Evolutionary conservation across 306 rosid species (phyloP), one percentile per base, ranked within the genome.

Genomic region (Vigna nakashimae): DNA sequence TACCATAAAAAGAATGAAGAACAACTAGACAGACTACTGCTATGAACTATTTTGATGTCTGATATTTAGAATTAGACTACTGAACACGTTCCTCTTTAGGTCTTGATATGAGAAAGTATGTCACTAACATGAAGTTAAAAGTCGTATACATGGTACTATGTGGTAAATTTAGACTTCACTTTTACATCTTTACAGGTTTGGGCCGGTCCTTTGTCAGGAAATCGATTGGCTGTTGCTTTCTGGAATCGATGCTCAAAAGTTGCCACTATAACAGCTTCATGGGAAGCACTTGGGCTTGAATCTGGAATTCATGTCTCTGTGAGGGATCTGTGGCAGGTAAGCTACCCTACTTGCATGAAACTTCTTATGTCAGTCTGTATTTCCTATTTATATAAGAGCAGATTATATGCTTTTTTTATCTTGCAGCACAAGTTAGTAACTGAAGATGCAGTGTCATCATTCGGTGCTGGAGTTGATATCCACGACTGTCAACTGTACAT

Each of bases 301-400:
- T 88, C 96, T 28, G 60, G 88, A 65, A 34, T 84, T 65, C 76
- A 22, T 40, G 93, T 92, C 80, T 84, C 97, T 15, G 75, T 95
- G 24, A 91, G 94, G 82, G 96, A 95, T 80, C 76, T 95, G 87
- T 95, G 99, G 99, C 89, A 87, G 98, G 98, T 95, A 9, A 20
- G 80, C 81, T 74, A 46, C 17, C 69, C 78, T 50, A 69, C 49
- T 46, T 69, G 38, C 34, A 20, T 66, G 42, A 46, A 67, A 81
- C 65, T 38, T 40, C 80, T 32, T 7, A 62, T 38, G 24, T 17
- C 26, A 74, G 8, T 63, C 22, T 58, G 42, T 30, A 51, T 71
- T 40, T 52, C 28, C 11, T 7, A 58, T 76, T 65, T 26, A 34
- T 26, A 34, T 26, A 34, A 56, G 55, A 40, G 57, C 66, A 24